Base-by-base conservation (phyloP, 805 yeast genomes). In the Kluyveromyces wickerhamii region DNA sequence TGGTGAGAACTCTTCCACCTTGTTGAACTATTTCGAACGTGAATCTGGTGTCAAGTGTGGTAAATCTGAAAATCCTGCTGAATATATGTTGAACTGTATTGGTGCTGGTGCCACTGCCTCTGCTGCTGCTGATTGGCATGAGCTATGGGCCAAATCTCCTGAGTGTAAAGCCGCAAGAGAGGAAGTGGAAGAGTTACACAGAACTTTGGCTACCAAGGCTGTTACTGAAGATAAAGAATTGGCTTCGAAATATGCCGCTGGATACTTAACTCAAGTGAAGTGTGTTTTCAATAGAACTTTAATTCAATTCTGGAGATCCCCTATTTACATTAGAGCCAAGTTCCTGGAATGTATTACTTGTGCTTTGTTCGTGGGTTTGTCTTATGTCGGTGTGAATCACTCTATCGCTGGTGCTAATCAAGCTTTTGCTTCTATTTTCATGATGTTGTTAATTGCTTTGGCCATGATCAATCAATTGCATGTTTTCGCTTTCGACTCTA, bases 31-130 rank as follows among this genome's bases (percentile, higher is more conserved):
- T 57, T 81, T 81, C 50, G 88, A 81, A 60, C 68, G 68, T 45
- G 60, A 78, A 52, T 83, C 95, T 22, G 86, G 88, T 26, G 71
- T 77, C 40, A 66, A 69, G 35, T 82, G 92, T 63, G 66, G 62
- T 21, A 56, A 56, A 9, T 58, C 62, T 23, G 86, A 77, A 36
- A 80, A 80, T 44, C 87, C 88, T 16, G 87, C 87, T 21, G 88
- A 79, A 57, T 80, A 79, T 63, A 76, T 79, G 59, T 60, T 80
- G 46, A 77, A 77, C 41, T 74, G 74, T 38, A 77, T 82, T 55
- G 89, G 89, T 40, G 88, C 89, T 21, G 88, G 85, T 52, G 86
- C 89, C 3, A 79, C 85, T 19, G 79, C 85, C 3, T 50, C 62
- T 35, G 72, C 69, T 12, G 49, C 58, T 20, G 69, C 67, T 33